Evolutionary conservation across 202 grass and related monocot genomes (phyloP).

Genomic region (Digitaria exilis): DNA sequence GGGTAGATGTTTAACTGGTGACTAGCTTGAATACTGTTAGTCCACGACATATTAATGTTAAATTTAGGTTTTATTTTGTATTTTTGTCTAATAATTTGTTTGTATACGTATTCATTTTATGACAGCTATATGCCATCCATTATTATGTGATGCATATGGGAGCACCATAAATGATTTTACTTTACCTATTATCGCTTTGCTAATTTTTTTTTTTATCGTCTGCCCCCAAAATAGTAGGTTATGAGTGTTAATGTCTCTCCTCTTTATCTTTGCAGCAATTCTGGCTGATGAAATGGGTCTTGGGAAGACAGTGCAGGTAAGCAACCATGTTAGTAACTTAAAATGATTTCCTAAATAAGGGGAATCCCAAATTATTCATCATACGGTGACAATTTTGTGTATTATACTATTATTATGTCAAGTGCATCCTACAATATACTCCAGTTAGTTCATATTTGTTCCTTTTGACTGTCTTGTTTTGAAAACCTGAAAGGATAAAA

Average conservation of each 20-base stretch:
- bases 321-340: not conserved
- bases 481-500: not conserved
- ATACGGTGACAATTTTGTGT: conserved; percentile 9
- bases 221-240: conserved; percentile 5
- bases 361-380: conserved; percentile 13
- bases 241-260: conserved; percentile 7
- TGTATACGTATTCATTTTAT: not conserved
- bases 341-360: conserved; percentile 16
- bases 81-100: not conserved
- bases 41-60: not conserved
- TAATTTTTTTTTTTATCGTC: conserved; percentile 3
- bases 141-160: not conserved
- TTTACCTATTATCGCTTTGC: not conserved
- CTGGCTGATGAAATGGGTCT: conserved; percentile 99
- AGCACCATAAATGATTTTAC: not conserved
- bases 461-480: not conserved
- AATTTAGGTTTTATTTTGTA: not conserved
- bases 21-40: not conserved
- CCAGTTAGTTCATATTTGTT: not conserved
- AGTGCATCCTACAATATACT: not conserved
- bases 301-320: conserved; percentile 93
- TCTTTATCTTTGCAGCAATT: conserved; percentile 65
- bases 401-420: too few species aligned
- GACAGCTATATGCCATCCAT: not conserved
- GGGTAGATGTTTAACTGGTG: not conserved